Percentiles rank a stretch among this genome's conserved stretches.
phyloP scores from a whole-genome alignment of 1,284 basidiomycete genomes.

The Crocinoboletus sp. region DNA sequence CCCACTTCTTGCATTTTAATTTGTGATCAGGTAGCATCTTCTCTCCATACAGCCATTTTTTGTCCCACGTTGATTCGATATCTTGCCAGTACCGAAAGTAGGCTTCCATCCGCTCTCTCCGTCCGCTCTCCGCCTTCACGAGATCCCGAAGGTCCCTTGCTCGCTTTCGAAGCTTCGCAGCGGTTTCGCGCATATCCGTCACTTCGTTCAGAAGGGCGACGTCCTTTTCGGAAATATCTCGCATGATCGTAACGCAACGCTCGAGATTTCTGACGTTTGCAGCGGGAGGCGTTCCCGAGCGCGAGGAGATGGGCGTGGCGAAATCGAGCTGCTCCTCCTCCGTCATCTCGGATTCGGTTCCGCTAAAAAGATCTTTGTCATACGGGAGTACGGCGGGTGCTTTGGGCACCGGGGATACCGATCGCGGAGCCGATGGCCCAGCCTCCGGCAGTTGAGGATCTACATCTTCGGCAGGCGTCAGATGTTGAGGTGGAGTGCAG shows the following conservation, averaged over 20 bases:
- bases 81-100: conserved; percentile 31
- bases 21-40: conserved; percentile 1
- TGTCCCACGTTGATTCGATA: conserved; percentile 21
- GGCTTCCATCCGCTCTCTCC: conserved; percentile 28
- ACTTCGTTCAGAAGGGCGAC: conserved; percentile 12
- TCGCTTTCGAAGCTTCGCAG: conserved; percentile 18
- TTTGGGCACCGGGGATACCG: not conserved
- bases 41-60: conserved; percentile 24
- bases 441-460: not conserved
- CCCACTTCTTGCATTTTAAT: not conserved
- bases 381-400: conserved; percentile 5
- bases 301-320: conserved; percentile 25
- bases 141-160: conserved; percentile 24
- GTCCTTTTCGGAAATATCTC: conserved; percentile 21
- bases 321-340: conserved; percentile 23
- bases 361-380: conserved; percentile 16
- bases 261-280: conserved; percentile 20
- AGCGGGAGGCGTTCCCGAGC: conserved; percentile 18
- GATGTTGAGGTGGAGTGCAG: not conserved
- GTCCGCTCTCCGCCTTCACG: conserved; percentile 19
- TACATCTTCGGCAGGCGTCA: conserved; percentile 2
- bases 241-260: conserved; percentile 26
- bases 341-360: conserved; percentile 23
- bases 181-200: conserved; percentile 12
- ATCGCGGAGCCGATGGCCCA: conserved; percentile 3